Evolutionary conservation across 352 stramenopile genomes (phyloP).

Genomic region (Phytophthora hybrid): DNA sequence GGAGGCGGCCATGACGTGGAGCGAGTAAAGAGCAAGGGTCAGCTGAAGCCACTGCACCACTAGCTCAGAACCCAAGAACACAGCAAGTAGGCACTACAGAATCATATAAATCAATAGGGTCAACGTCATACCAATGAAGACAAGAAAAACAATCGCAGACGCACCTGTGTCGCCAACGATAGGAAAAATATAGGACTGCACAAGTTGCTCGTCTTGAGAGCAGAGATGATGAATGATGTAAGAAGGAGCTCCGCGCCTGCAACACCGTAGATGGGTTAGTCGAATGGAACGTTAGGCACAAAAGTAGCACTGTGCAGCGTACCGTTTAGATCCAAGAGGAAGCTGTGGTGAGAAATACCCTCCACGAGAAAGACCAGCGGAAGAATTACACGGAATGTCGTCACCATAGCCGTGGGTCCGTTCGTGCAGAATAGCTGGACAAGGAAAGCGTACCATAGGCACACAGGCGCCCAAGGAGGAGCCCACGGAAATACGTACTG

Average conservation of each 20-base stretch:
- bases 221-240: conserved; percentile 87
- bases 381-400: conserved; percentile 85
- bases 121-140: neutral
- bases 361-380: conserved; percentile 89
- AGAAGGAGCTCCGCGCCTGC: conserved; percentile 85
- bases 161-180: conserved; percentile 80
- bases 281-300: neutral
- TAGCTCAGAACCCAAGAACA: conserved; percentile 85
- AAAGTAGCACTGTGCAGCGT: conserved; percentile 15
- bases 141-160: neutral
- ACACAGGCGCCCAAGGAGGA: conserved; percentile 88
- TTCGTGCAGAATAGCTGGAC: conserved; percentile 90
- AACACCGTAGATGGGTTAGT: conserved; percentile 10
- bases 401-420: conserved; percentile 85
- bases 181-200: conserved; percentile 87
- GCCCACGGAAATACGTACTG: conserved; percentile 91
- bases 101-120: neutral
- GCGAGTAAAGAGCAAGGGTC: conserved; percentile 82
- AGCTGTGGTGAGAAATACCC: conserved; percentile 90
- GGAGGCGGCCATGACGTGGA: conserved; percentile 76
- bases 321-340: conserved; percentile 91
- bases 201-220: conserved; percentile 87
- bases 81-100: conserved; percentile 73
- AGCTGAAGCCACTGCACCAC: conserved; percentile 89
- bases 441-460: conserved; percentile 91